Conservation (phyloP, 208 protist genomes). For the Crithidia bombi region DNA sequence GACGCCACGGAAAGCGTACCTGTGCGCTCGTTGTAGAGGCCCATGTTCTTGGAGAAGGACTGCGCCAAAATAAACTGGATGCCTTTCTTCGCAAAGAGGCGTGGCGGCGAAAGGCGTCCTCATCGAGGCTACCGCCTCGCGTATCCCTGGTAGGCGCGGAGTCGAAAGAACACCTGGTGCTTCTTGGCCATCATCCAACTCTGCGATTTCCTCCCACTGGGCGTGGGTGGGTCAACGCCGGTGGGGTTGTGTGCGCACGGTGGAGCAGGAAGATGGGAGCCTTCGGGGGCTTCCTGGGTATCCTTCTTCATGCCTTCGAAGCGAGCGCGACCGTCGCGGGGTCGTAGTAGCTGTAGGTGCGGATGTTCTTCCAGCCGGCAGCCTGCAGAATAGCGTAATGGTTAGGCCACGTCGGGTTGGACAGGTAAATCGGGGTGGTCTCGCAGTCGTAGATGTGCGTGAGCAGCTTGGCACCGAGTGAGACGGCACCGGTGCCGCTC, state of each 20-base stretch:
- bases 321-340: constrained; percentile 65
- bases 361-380: constrained; percentile 64
- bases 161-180: constrained; percentile 97
- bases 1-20: constrained; percentile 87
- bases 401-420: constrained; percentile 90
- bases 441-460: constrained; percentile 32
- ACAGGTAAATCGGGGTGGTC: constrained; percentile 71
- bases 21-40: constrained; percentile 96
- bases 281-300: constrained; percentile 69
- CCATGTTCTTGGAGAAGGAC: constrained; percentile 99
- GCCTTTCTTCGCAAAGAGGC: constrained; percentile 79
- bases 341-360: constrained; percentile 88
- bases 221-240: constrained; percentile 96
- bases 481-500: constrained; percentile 91
- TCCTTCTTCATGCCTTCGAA: constrained; percentile 88
- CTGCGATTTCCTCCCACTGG: constrained; percentile 95
- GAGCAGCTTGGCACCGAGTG: constrained; percentile 73
- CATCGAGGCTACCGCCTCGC: constrained; percentile 96
- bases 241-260: constrained; percentile 99
- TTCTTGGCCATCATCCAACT: constrained; percentile 79
- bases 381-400: constrained; percentile 71
- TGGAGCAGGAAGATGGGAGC: constrained; percentile 97
- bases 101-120: constrained; percentile 90
- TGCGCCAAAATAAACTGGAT: constrained; percentile 90
- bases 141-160: constrained; percentile 97